A percentile compares a stretch with the other conserved stretches of the same genome.
Conservation (phyloP, 768 basidiomycete genomes). For the Lyophyllum semitale region DNA sequence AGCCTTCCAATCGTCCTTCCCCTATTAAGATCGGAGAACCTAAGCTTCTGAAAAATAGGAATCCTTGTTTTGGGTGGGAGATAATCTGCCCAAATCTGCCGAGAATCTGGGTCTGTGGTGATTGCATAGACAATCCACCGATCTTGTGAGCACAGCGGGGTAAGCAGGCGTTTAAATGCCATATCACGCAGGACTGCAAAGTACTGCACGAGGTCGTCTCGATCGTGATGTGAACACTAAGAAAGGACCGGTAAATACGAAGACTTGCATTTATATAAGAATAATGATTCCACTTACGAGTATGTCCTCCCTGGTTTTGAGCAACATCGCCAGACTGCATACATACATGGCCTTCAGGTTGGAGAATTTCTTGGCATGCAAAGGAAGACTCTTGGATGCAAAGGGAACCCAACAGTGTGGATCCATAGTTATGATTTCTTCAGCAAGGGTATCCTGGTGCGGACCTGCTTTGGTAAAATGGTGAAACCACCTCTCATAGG, state of each 20-base stretch:
- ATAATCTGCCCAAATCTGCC: background rate
- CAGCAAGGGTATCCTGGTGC: background rate
- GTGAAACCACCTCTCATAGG: background rate
- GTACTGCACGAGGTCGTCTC: background rate
- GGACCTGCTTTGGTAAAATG: background rate
- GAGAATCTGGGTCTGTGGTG: background rate
- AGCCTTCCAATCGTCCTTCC: background rate
- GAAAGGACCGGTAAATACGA: background rate
- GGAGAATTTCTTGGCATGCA: background rate
- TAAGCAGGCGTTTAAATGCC: background rate
- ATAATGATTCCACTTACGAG: background rate
- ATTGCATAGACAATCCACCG: background rate
- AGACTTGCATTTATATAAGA: background rate
- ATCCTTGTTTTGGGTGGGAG: too few relatives aligned
- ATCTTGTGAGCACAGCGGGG: background rate
- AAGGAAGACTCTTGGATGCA: background rate
- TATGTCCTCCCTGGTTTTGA: background rate
- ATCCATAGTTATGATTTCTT: background rate
- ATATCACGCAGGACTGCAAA: background rate
- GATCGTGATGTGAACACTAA: background rate
- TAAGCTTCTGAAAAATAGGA: too few relatives aligned
- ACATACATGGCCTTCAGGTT: background rate
- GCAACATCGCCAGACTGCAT: background rate
- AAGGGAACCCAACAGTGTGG: background rate
- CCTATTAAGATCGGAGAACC: background rate